Percentiles rank a stretch among this genome's conserved stretches.
Conservation (phyloP, 345 rosid species). For the Euphorbia tirucalli region DNA sequence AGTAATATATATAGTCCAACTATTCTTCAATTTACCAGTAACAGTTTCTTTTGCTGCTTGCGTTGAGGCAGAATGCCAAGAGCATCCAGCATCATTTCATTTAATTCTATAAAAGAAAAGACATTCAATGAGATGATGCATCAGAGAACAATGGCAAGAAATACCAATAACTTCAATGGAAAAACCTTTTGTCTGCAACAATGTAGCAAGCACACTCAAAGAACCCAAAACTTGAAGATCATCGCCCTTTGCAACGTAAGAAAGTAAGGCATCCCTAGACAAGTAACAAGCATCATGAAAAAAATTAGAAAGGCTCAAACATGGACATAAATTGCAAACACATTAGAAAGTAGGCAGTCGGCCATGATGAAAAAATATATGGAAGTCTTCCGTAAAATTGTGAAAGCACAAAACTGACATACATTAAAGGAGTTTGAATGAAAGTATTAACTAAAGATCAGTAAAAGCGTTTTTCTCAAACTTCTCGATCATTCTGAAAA, state of each 20-base stretch:
- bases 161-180: conserved; percentile 21
- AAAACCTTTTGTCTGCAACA: conserved; percentile 95
- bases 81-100: conserved; percentile 92
- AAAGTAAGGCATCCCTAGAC: conserved; percentile 77
- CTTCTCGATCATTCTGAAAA: background rate
- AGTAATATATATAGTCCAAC: background rate
- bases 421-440: background rate
- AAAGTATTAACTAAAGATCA: background rate
- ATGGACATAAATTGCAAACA: background rate
- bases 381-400: background rate
- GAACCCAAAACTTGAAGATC: conserved; percentile 79
- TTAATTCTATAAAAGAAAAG: conserved; percentile 56
- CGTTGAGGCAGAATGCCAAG: conserved; percentile 98
- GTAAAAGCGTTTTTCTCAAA: background rate
- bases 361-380: background rate
- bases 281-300: conserved; percentile 16
- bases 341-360: background rate
- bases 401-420: background rate
- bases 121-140: conserved; percentile 29
- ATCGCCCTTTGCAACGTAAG: conserved; percentile 61
- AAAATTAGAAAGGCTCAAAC: conserved; percentile 10
- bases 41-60: conserved; percentile 88
- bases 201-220: conserved; percentile 75
- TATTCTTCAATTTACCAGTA: conserved; percentile 59
- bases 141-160: background rate